Evolutionary conservation across 345 rosid species (phyloP).

Genomic region (Eucalyptus fibrosa): DNA sequence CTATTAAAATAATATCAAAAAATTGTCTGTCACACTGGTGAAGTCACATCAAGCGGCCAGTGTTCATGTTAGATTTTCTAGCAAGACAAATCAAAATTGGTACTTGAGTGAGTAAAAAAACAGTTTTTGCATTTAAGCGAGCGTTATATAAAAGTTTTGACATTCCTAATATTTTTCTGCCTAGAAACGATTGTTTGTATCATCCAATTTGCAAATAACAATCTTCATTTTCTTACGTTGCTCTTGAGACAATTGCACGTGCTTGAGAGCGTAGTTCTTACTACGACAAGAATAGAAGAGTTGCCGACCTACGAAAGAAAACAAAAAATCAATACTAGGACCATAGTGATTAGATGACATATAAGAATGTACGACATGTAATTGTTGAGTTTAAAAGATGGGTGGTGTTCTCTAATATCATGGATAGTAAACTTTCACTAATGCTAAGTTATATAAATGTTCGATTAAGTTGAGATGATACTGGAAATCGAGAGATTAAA

Average conservation of each 20-base stretch:
- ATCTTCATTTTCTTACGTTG: neutral
- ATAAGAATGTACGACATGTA: rapidly evolving
- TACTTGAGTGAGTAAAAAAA: too few relatives aligned
- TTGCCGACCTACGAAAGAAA: neutral
- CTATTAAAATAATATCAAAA: too few relatives aligned
- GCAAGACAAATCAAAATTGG: too few relatives aligned
- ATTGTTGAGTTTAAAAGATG: neutral
- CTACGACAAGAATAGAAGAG: neutral
- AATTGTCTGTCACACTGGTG: too few relatives aligned
- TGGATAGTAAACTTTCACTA: neutral
- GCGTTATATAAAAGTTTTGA: rapidly evolving
- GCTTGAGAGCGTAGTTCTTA: neutral
- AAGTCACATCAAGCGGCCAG: rapidly evolving
- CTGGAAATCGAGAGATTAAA: neutral
- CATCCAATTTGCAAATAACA: neutral
- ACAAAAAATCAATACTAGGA: neutral
- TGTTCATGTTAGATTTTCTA: too few relatives aligned
- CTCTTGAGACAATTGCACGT: neutral
- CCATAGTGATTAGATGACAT: neutral
- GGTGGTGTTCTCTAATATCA: neutral
- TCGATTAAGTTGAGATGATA: neutral
- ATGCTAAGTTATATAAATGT: neutral
- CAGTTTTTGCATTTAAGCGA: too few relatives aligned
- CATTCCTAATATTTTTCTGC: rapidly evolving
- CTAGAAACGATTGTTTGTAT: too few relatives aligned